A percentile compares a stretch with the other conserved stretches of the same genome.
These are phyloP conservation scores for Fusarium sp. DNA, from an alignment of 2,329 filamentous ascomycete genomes.

Conservation along the genomic window DNA sequence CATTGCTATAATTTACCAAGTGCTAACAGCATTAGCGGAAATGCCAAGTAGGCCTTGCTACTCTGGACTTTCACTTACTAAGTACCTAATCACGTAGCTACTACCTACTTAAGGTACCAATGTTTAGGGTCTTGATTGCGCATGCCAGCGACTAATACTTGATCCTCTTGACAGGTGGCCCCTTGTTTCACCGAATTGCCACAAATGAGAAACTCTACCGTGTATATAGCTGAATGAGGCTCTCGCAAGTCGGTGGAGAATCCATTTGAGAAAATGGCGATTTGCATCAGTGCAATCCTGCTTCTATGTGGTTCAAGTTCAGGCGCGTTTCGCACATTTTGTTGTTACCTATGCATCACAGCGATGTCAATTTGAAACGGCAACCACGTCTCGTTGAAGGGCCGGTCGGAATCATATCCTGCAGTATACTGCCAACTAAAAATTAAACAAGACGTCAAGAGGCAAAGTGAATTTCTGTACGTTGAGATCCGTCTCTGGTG, in stretches of 20 bases:
- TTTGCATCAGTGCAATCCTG: not conserved
- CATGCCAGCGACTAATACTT: constrained; percentile 25
- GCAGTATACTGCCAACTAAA: constrained; percentile 26
- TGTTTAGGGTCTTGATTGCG: not conserved
- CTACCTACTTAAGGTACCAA: too few relatives aligned
- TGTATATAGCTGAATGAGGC: constrained; percentile 22
- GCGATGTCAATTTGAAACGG: constrained; percentile 28
- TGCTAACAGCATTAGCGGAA: constrained; percentile 5
- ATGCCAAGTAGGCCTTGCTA: constrained; percentile 3
- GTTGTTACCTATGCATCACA: constrained; percentile 6
- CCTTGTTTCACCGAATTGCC: constrained; percentile 7
- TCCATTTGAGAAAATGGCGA: not conserved
- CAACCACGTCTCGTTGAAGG: constrained; percentile 31
- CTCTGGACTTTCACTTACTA: constrained; percentile 1
- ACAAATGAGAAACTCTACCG: not conserved
- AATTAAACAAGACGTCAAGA: constrained; percentile 13
- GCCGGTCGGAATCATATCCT: constrained; percentile 20
- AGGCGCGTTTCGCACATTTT: not conserved
- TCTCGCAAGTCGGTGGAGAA: not conserved
- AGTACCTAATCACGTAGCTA: too few relatives aligned
- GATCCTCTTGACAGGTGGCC: not conserved
- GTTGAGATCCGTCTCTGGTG: not conserved
- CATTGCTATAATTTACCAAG: constrained; percentile 36
- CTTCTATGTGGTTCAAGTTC: not conserved
- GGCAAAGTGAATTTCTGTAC: constrained; percentile 2